Base-by-base conservation (phyloP, 2,329 filamentous ascomycete species). In the Cordyceps cateniannulata region DNA sequence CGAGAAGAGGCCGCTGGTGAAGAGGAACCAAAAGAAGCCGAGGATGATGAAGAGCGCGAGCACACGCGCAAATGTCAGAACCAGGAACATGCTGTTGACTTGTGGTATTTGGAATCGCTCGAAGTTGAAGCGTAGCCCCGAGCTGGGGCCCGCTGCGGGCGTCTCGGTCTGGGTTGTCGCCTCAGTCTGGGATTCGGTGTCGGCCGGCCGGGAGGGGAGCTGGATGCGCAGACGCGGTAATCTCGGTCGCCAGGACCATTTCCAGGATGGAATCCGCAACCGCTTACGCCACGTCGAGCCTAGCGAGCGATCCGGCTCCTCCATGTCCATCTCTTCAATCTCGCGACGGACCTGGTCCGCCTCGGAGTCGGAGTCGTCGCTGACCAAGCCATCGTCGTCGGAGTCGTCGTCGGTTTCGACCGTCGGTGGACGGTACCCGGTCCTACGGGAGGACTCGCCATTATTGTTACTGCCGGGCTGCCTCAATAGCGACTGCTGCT, bases 281-380 rank as follows among this genome's bases (percentile, higher is more conserved):
- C 80, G 73, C 71, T 85, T 85, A 55, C 79, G 77, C 78, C 81
- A 85, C 58, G 77, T 70, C 2, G 76, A 78, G 25, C 78, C 71
- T 32, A 75, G 72, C 59, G 75, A 67, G 62, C 73, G 70, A 53
- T 76, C 72, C 29, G 85, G 85, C 66, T 96, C 91, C 68, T 91
- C 84, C 47, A 96, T 85, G 66, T 96, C 91, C 82, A 96, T 86
- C 81, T 97, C 89, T 70, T 96, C 85, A 77, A 98, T 88, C 75
- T 95, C 90, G 66, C 88, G 83, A 64, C 90, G 86, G 67, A 95
- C 81, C 64, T 86, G 85, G 35, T 84, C 85, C 42, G 85, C 85
- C 65, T 89, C 82, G 35, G 73, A 71, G 24, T 73, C 76, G n/a
- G n/a, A n/a, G 29, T 79, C 76, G 75, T 73, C 77, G 77, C 81